phyloP scores from a whole-genome alignment of 345 rosid genomes.

The Salix koriyanagi region DNA sequence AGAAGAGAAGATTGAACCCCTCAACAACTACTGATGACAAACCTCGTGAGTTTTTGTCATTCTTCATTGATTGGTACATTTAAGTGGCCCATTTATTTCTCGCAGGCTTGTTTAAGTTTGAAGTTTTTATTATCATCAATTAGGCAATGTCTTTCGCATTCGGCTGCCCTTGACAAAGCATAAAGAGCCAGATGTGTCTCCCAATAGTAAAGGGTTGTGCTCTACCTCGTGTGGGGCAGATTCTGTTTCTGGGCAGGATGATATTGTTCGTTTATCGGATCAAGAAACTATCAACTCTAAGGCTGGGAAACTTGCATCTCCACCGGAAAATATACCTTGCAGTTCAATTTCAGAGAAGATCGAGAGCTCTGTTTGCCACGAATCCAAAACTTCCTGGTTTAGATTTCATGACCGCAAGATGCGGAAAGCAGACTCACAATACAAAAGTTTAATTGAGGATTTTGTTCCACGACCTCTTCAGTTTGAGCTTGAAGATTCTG shows the following conservation, averaged over 20 bases:
- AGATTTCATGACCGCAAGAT: not conserved
- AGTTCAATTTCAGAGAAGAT: not conserved
- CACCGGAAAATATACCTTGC: not conserved
- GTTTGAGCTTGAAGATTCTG: conserved; percentile 7
- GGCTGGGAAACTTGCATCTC: not conserved
- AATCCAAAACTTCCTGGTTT: not conserved
- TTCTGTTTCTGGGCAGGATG: not conserved
- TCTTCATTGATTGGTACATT: not conserved
- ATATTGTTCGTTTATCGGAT: not conserved
- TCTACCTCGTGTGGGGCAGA: conserved; percentile 17
- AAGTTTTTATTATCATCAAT: not conserved
- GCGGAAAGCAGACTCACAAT: conserved; percentile 17
- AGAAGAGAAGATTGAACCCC: conserved; percentile 32
- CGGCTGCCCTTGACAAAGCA: conserved; percentile 35
- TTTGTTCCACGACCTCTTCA: conserved; percentile 38
- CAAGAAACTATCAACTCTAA: not conserved
- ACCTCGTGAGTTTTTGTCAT: not conserved
- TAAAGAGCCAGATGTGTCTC: not conserved
- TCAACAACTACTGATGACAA: conserved; percentile 10
- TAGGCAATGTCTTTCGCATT: conserved; percentile 50
- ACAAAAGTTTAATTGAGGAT: conserved; percentile 37
- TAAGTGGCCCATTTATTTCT: not conserved
- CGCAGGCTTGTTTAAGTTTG: not conserved
- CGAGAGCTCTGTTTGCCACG: not conserved
- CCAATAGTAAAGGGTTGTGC: conserved; percentile 9